Evolutionary conservation across 1,284 basidiomycete genomes (phyloP), one percentile per base, ranked within the genome.

Genomic region (Schizopora paradoxa): DNA sequence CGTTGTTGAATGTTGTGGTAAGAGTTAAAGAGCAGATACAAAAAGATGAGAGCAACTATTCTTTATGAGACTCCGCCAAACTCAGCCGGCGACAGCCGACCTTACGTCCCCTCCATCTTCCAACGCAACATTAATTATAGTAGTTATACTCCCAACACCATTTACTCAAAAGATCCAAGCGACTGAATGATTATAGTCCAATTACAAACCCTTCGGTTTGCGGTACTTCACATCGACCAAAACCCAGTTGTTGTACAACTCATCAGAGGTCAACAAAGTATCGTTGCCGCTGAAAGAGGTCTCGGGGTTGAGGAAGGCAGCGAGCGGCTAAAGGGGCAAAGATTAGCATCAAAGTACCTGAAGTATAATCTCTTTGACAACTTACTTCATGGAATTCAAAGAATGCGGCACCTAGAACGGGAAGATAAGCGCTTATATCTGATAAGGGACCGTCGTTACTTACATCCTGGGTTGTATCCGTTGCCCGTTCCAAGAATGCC

Each of bases 341-440:
- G 23, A 34, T 18, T 38, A 14, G 8, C 18, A 37, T 25, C 26
- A 19, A 27, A 48, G 11, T 22, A 14, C 27, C 6, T 31, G 29
- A 35, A 14, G 26, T 22, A 26, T 31, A 13, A 6, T 19, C 23
- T 45, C 3, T 14, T 43, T 14, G 26, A 28, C 31, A 10, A 43
- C 47, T 26, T 25, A 61, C 59, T 51, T 83, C 76, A 59, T 86
- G 84, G 67, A 86, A 86, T 61, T 86, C 84, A 39, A 86, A 64
- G 65, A 86, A 86, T 5, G 74, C 82, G 35, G 80, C 82, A 41
- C 74, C 80, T 83, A 49, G 16, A 33, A 18, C 33, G n/a, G 35
- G 21, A 32, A 19, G 18, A 16, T 28, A 6, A 31, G 18, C 14
- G 32, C 36, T 39, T 31, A 42, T 11, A 27, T n/a, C n/a, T n/a